phyloP scores from a whole-genome alignment of 2,329 filamentous ascomycete genomes.

The Curvularia sp. region DNA sequence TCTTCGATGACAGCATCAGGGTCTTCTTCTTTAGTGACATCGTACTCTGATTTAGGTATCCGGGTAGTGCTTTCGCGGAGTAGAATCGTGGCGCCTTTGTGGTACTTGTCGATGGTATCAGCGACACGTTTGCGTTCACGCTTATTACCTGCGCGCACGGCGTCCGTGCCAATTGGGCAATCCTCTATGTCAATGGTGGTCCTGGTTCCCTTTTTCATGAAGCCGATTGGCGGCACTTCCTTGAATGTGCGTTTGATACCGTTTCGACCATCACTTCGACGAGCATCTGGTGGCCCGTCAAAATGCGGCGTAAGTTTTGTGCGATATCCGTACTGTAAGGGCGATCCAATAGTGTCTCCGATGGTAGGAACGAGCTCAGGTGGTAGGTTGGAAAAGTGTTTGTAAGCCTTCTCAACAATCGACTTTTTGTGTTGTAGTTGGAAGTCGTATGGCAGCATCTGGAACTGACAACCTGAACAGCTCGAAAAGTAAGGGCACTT shows the following conservation, averaged over 20 bases:
- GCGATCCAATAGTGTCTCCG: conserved; percentile 85
- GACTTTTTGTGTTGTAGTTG: conserved; percentile 84
- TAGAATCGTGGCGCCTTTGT: conserved; percentile 83
- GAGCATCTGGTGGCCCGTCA: conserved; percentile 70
- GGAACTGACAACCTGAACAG: conserved; percentile 93
- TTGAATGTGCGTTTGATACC: conserved; percentile 65
- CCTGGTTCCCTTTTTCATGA: conserved; percentile 83
- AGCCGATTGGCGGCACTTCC: conserved; percentile 81
- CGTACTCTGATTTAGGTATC: conserved; percentile 56
- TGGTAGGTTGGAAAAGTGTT: conserved; percentile 85
- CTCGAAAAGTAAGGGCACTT: conserved; percentile 84
- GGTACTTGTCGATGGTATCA: conserved; percentile 73
- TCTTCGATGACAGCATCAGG: conserved; percentile 60
- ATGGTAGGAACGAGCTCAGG: conserved; percentile 77
- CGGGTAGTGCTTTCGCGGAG: conserved; percentile 84
- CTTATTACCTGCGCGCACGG: conserved; percentile 79
- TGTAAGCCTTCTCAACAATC: conserved; percentile 89
- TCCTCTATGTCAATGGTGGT: conserved; percentile 93
- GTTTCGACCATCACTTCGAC: conserved; percentile 56
- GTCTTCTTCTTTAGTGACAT: conserved; percentile 34
- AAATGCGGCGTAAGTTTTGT: conserved; percentile 98
- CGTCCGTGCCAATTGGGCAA: conserved; percentile 91
- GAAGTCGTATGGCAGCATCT: conserved; percentile 90
- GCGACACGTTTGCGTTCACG: conserved; percentile 79
- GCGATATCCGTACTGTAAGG: conserved; percentile 89